Evolutionary conservation across 768 basidiomycete species (phyloP), one percentile per base, ranked within the genome.

Genomic region (Kwoniella newhampshirensis): DNA sequence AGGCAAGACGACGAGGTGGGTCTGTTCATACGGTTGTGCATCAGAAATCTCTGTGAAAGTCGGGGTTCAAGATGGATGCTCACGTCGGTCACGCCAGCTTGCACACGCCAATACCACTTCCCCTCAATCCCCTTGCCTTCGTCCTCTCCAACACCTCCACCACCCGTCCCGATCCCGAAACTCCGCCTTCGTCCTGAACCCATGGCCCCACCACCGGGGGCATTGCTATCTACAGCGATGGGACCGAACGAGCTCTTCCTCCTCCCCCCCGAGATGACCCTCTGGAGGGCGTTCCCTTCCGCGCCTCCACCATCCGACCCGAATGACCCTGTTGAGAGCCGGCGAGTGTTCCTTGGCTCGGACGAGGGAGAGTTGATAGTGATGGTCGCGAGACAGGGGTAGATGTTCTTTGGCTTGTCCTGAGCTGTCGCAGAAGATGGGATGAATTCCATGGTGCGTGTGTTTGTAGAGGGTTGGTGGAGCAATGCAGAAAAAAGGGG

Each of bases 71-170:
- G 18, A 45, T 15, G n/a, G 12, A 2, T 1, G 60, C 68, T 64
- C 52, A 69, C 70, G 23, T 72, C 66, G 17, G 53, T 67, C 4
- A 69, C 68, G 27, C 70, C 70, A 20, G 63, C 70, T 43, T 69
- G 67, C 20, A 72, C 70, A 18, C 67, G 47, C 70, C 70, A 72
- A 43, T 67, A 72, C 66, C 66, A 72, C 25, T 57, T 69, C 3
- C 70, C 70, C 30, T 47, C 49, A 15, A 58, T 51, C 23, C 57
- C 56, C 6, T 53, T 52, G 9, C 45, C 59, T 17, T 54, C 56
- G 3, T 41, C 47, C 8, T 32, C 54, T 20, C 17, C 41, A 35
- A 47, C 32, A 7, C 42, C 51, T 9, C 9, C 45, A 12, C 46
- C 30, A 49, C 47, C 47, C 26, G 21, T 20, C 11, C 25, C 23